These are phyloP conservation scores for Termitomyces sp. DNA, from an alignment of 768 basidiomycete genomes.

Conservation along the genomic window DNA sequence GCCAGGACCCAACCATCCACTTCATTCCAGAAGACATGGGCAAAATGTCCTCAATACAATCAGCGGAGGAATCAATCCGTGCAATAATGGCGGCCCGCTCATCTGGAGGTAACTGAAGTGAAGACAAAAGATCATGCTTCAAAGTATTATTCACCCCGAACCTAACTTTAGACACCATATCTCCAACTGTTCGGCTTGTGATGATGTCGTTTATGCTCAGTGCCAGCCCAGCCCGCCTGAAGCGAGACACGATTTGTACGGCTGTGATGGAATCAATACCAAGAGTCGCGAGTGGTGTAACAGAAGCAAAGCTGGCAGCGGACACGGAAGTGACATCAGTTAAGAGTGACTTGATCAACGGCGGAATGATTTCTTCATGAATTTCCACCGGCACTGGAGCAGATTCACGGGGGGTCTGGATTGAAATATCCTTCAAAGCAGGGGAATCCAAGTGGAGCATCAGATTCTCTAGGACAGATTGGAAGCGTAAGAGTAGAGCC, in stretches of 20 bases:
- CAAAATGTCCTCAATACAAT: conserved; percentile 19
- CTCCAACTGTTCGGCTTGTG: conserved; percentile 30
- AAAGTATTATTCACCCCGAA: background rate
- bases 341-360: conserved; percentile 10
- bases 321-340: conserved; percentile 21
- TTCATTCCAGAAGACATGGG: conserved; percentile 26
- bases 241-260: conserved; percentile 35
- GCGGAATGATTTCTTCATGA: background rate
- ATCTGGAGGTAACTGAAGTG: conserved; percentile 3
- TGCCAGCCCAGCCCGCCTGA: conserved; percentile 28
- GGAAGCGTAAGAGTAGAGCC: conserved; percentile 14
- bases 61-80: conserved; percentile 13
- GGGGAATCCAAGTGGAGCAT: conserved; percentile 10
- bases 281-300: conserved; percentile 31
- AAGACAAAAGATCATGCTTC: background rate
- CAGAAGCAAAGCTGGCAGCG: conserved; percentile 20
- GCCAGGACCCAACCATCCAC: conserved; percentile 38
- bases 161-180: conserved; percentile 18
- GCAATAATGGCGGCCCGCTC: conserved; percentile 16
- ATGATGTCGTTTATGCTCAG: conserved; percentile 33
- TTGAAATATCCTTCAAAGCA: conserved; percentile 6
- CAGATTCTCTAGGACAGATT: conserved; percentile 9
- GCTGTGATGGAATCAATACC: conserved; percentile 48
- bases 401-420: background rate
- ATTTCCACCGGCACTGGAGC: background rate